A percentile compares a stretch with the other conserved stretches of the same genome.
Conservation (phyloP, 2,329 filamentous ascomycete species). For the Leptographium flavum region DNA sequence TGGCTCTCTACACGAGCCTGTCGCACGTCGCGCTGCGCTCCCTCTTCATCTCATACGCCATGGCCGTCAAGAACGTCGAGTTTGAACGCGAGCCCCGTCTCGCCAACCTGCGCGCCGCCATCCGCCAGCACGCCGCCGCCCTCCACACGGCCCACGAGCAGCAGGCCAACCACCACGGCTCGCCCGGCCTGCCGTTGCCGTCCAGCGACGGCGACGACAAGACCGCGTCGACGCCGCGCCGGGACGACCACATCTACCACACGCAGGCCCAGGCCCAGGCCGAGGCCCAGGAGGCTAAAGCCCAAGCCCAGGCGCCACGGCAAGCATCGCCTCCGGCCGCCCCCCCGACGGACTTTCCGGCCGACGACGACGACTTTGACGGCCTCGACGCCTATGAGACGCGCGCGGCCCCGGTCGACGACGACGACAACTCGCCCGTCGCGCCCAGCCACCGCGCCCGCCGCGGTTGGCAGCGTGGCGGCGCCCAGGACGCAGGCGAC, state of each 20-base stretch:
- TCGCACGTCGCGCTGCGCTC: slow-evolving; percentile 5
- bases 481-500: background rate
- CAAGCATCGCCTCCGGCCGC: background rate
- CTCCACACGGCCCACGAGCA: background rate
- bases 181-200: background rate
- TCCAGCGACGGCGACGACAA: background rate
- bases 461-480: background rate
- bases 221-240: background rate
- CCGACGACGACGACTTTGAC: slow-evolving; percentile 1
- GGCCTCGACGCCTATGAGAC: background rate
- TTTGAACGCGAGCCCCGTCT: slow-evolving; percentile 6
- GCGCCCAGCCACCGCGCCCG: slow-evolving; percentile 5
- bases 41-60: slow-evolving; percentile 4
- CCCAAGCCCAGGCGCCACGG: background rate
- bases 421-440: slow-evolving; percentile 12
- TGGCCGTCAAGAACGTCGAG: slow-evolving; percentile 2
- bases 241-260: background rate
- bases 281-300: background rate
- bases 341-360: background rate
- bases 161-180: background rate
- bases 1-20: slow-evolving; percentile 3
- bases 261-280: background rate
- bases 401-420: background rate
- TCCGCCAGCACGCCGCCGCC: background rate
- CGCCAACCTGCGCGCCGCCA: slow-evolving; percentile 5